Evolutionary conservation across 805 yeast genomes (phyloP).

Genomic region (Candida montana): DNA sequence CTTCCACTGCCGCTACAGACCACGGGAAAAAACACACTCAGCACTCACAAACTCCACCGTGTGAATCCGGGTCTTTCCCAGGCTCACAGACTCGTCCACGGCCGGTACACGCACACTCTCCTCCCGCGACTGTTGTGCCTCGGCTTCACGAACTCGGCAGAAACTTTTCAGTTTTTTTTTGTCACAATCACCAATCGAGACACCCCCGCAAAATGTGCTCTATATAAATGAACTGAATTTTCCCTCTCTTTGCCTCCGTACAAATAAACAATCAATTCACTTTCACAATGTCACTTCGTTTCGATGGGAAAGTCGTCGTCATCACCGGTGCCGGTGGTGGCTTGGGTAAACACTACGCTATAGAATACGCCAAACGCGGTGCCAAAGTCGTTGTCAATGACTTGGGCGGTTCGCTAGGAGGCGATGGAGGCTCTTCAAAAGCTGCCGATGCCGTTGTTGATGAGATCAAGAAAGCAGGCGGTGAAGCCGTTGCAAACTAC

Average conservation of each 20-base stretch:
- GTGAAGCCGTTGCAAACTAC: conserved; percentile 88
- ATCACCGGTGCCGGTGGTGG: conserved; percentile 99
- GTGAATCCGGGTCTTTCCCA: no score
- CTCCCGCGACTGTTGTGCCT: no score
- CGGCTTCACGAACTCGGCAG: no score
- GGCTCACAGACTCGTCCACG: no score
- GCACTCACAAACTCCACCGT: no score
- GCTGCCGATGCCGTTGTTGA: conserved; percentile 90
- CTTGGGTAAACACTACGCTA: conserved; percentile 81
- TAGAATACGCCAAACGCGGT: conserved; percentile 83
- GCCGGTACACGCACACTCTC: no score
- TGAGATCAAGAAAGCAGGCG: conserved; percentile 72
- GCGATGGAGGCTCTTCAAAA: conserved; percentile 61
- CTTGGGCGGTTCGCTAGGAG: conserved; percentile 77
- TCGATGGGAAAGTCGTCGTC: conserved; percentile 82
- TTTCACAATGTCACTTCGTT: conserved; percentile 31
- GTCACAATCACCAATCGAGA: not conserved
- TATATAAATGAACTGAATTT: not conserved
- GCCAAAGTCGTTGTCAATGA: conserved; percentile 96
- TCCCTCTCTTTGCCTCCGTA: not conserved
- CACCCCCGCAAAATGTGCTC: not conserved
- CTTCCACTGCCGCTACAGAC: no score
- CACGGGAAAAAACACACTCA: no score
- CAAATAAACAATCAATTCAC: not conserved
- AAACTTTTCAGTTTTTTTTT: not conserved